Evolutionary conservation across 805 yeast species (phyloP), one percentile per base, ranked within the genome.

Genomic region (Wickerhamiella brachini): DNA sequence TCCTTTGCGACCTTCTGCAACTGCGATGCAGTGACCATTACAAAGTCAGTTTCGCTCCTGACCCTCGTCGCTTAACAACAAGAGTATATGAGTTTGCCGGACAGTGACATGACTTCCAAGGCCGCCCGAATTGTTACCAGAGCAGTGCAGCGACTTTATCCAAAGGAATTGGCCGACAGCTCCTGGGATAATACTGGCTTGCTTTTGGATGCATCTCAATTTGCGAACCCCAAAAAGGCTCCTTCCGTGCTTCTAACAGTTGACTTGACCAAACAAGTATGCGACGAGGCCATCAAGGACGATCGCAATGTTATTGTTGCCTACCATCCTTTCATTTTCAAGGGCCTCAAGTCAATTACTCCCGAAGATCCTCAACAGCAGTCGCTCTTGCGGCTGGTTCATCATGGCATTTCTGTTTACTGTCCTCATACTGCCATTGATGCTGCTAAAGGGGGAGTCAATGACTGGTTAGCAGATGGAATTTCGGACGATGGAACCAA

Each of bases 131-230:
- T 50, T 2, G 56, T 59, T 1, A 24, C 53, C 13, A 53, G 51
- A n/a, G 56, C 57, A 8, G 53, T 90, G 53, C 85, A 87, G 62
- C 79, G 76, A 56, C 69, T 80, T n/a, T 93, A 85, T 62, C 98
- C 98, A 1, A 64, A 76, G 15, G 76, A 76, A 45, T 75, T 84
- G 53, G 97, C 97, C 0, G 97, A 90, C 60, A 71, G 74, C 20
- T 66, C 88, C 2, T 93, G 98, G 98, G 98, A 93, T 62, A 93
- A 93, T 65, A 89, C 96, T 0, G 98, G 98, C 1, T 71, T 93
- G 34, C 67, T 93, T 45, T 82, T 93, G 9, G 95, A 89, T 61
- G 68, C 90, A 37, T 67, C 79, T 10, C 20, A 18, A 41, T n/a
- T 39, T 37, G 45, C 45, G 5, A 67, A 39, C 8, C 48, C 47